Percentiles rank a stretch among this genome's conserved stretches.
These are phyloP conservation scores for Wallacemonas sp. DNA, from an alignment of 208 protist genomes.

Conservation along the genomic window DNA sequence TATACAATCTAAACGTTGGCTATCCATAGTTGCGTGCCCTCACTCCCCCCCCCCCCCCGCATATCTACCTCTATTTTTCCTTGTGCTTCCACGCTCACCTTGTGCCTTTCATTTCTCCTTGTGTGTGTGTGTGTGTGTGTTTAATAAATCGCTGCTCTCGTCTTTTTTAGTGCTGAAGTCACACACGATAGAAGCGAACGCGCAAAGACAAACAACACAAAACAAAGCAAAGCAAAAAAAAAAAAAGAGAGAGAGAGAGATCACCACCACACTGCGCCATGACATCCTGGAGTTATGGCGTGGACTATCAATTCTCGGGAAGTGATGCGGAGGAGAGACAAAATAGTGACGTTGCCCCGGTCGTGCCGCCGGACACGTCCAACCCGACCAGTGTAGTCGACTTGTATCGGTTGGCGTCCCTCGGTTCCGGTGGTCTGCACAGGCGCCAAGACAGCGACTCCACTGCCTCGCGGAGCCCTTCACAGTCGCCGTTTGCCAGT, in stretches of 20 bases:
- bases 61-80: no score
- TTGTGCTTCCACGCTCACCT: no score
- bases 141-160: no score
- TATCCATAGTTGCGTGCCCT: no score
- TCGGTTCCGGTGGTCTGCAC: background rate
- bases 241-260: no score
- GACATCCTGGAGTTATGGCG: conserved; percentile 8
- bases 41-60: no score
- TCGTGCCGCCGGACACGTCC: background rate
- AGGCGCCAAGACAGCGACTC: background rate
- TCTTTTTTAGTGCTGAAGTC: no score
- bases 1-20: no score
- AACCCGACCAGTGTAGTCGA: background rate
- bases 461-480: background rate
- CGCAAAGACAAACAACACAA: background rate
- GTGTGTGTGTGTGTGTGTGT: no score
- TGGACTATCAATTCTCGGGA: background rate
- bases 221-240: no score
- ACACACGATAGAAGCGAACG: background rate
- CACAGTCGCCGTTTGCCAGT: background rate
- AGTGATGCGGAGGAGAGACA: background rate
- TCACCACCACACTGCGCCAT: background rate
- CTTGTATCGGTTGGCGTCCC: conserved; percentile 3
- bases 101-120: no score
- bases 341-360: background rate